phyloP scores from a whole-genome alignment of 2,329 filamentous ascomycete genomes.

The Exophiala mesophila region DNA sequence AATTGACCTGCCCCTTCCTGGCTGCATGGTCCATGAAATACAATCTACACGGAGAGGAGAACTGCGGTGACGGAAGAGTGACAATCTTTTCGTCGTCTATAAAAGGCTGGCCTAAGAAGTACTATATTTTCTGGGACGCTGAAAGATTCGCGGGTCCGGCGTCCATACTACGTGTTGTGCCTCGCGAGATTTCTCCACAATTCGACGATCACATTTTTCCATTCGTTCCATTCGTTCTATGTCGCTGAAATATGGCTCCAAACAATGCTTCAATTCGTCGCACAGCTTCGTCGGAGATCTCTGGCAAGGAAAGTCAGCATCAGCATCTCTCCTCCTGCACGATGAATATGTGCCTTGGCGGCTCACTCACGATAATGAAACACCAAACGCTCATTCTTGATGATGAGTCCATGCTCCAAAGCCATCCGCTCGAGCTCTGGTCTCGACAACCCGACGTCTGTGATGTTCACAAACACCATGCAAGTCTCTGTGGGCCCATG shows the following conservation, averaged over 20 bases:
- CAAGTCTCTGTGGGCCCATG: conserved; percentile 4
- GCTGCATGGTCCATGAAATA: too few relatives aligned
- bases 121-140: too few relatives aligned
- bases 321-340: not conserved
- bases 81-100: too few relatives aligned
- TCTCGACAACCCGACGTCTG: not conserved
- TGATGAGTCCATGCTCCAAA: not conserved
- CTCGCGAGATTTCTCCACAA: too few relatives aligned
- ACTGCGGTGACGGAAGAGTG: too few relatives aligned
- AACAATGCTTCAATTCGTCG: conserved; percentile 1
- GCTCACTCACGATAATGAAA: conserved; percentile 2
- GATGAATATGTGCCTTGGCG: not conserved
- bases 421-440: not conserved
- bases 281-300: conserved; percentile 5
- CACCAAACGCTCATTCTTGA: conserved; percentile 3
- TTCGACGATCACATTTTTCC: conserved; percentile 1
- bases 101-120: too few relatives aligned
- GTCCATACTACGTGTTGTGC: too few relatives aligned
- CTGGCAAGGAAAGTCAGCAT: conserved; percentile 2
- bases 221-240: not conserved
- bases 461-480: conserved; percentile 7
- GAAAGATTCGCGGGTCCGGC: too few relatives aligned
- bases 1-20: too few relatives aligned
- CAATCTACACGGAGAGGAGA: too few relatives aligned
- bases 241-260: conserved; percentile 1